Conservation (phyloP, 2,329 filamentous ascomycete genomes). For the Aspergillus sclerotialis region DNA sequence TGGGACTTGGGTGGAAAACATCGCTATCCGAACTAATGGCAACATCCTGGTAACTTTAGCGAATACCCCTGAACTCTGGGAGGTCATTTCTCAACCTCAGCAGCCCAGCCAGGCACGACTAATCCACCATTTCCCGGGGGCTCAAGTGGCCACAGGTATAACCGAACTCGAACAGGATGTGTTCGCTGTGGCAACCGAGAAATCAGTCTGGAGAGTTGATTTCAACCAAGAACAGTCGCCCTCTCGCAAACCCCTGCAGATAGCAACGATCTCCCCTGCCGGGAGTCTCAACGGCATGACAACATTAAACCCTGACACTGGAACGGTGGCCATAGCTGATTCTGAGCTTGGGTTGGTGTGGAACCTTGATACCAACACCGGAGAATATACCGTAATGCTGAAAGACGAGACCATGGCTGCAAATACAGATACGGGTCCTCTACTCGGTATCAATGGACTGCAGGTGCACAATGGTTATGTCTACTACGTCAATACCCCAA, state of each 20-base stretch:
- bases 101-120: conserved; percentile 6
- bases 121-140: conserved; percentile 8
- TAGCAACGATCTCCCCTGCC: conserved; percentile 8
- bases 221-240: conserved; percentile 1
- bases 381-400: conserved; percentile 8
- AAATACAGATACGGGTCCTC: conserved; percentile 1
- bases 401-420: conserved; percentile 8
- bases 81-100: conserved; percentile 3
- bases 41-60: conserved; percentile 22
- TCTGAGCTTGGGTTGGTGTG: conserved; percentile 9
- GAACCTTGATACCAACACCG: conserved; percentile 8
- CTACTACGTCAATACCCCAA: conserved; percentile 11
- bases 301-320: conserved; percentile 5
- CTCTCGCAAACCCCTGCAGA: conserved; percentile 1
- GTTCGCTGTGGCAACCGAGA: conserved; percentile 10
- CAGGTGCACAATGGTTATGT: conserved; percentile 6
- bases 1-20: conserved; percentile 27
- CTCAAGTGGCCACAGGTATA: conserved; percentile 7
- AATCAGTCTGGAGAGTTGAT: conserved; percentile 12
- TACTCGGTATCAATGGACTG: conserved; percentile 12
- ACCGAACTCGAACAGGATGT: conserved; percentile 9
- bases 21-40: conserved; percentile 24
- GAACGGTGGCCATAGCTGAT: conserved; percentile 9
- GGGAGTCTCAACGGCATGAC: conserved; percentile 11
- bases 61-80: conserved; percentile 12